phyloP scores from a whole-genome alignment of 75 land plant genomes.

The Gnetum montanum region DNA sequence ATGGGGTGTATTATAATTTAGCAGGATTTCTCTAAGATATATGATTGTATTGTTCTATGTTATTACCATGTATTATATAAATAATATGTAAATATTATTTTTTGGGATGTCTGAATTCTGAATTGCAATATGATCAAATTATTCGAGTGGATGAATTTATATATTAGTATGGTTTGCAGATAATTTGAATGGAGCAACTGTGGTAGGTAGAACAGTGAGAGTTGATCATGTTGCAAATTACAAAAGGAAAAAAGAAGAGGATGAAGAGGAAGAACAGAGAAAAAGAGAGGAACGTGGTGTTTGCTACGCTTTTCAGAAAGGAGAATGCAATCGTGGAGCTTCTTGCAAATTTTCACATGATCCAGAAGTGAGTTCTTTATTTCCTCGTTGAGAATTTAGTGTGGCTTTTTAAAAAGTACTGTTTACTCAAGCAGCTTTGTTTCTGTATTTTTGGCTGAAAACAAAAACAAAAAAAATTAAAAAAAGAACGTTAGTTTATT shows the following conservation, averaged over 20 bases:
- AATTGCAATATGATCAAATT: too few species aligned
- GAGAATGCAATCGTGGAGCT: constrained; percentile 85
- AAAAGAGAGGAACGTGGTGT: constrained; percentile 92
- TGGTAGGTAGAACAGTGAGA: constrained; percentile 64
- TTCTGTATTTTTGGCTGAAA: not conserved
- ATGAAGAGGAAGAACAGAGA: constrained; percentile 61
- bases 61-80: too few species aligned
- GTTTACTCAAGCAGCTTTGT: not conserved
- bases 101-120: too few species aligned
- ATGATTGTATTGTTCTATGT: too few species aligned
- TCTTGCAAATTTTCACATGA: constrained; percentile 93
- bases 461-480: too few species aligned
- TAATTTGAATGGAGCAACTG: constrained; percentile 86
- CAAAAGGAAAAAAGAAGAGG: constrained; percentile 85
- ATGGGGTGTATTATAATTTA: too few species aligned
- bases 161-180: too few species aligned
- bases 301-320: constrained; percentile 80
- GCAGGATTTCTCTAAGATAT: too few species aligned
- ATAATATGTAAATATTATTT: too few species aligned
- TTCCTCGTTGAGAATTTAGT: not conserved
- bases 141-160: too few species aligned
- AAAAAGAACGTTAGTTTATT: too few species aligned
- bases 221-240: constrained; percentile 92
- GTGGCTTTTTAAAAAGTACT: not conserved
- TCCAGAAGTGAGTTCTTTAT: constrained; percentile 53